Conservation (phyloP, 805 yeast genomes). For the Saccharomycopsis synnaedendra region DNA sequence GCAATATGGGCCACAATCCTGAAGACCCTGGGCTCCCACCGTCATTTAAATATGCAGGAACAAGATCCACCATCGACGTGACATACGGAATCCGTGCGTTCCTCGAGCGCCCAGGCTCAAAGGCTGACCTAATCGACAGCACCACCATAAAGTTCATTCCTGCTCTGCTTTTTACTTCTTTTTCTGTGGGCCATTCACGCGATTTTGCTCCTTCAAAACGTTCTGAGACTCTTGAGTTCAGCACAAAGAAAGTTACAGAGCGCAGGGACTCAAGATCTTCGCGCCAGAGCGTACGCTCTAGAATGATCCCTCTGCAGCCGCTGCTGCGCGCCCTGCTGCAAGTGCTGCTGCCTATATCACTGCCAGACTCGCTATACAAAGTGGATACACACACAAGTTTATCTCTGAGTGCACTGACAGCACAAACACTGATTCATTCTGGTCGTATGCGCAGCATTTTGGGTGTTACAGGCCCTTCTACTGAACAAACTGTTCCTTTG, state of each 20-base stretch:
- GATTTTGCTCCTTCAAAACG: not conserved
- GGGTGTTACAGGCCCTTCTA: not conserved
- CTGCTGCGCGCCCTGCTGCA: not conserved
- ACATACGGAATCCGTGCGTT: slow-evolving; percentile 10
- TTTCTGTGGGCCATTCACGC: not conserved
- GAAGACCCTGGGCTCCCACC: slow-evolving; percentile 6
- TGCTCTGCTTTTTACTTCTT: slow-evolving; percentile 1
- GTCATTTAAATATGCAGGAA: slow-evolving; percentile 3
- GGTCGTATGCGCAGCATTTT: not conserved
- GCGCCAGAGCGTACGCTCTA: not conserved
- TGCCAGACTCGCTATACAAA: not conserved
- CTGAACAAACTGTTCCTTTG: slow-evolving; percentile 4
- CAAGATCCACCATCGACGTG: slow-evolving; percentile 1
- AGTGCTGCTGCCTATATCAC: not conserved
- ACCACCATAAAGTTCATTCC: slow-evolving; percentile 1
- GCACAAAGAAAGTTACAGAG: not conserved
- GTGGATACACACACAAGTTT: not conserved
- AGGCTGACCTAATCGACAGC: slow-evolving; percentile 1
- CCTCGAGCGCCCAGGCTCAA: slow-evolving; percentile 3
- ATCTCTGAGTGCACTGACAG: not conserved
- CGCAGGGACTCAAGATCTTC: not conserved
- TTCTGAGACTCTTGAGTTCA: slow-evolving; percentile 2
- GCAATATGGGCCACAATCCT: not conserved
- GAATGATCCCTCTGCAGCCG: not conserved
- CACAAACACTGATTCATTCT: not conserved